phyloP scores from a whole-genome alignment of 352 stramenopile genomes.

The Pythium brassicae region DNA sequence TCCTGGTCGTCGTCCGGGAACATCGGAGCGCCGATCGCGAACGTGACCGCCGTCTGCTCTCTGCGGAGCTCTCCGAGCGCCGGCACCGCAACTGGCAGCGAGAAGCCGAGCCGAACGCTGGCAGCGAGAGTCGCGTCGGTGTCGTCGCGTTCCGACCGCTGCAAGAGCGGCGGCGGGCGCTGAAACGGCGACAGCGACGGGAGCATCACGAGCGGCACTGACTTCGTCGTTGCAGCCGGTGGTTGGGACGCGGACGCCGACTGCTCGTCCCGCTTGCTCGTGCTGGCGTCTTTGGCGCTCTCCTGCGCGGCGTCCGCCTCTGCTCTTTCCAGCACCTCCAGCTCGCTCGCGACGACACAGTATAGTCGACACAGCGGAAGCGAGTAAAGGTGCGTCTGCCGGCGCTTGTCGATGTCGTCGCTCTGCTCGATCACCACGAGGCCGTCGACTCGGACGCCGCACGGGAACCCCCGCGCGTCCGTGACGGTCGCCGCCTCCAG shows the following conservation, averaged over 20 bases:
- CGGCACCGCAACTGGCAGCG: constrained; percentile 11
- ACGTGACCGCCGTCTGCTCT: constrained; percentile 6
- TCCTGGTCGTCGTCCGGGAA: constrained; percentile 19
- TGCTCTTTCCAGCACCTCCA: constrained; percentile 2
- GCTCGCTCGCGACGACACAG: constrained; percentile 1
- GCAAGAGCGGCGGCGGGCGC: not conserved
- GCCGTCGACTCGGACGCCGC: constrained; percentile 13
- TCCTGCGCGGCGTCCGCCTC: not conserved
- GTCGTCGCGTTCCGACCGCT: not conserved
- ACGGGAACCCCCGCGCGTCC: not conserved
- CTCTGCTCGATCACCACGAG: constrained; percentile 16
- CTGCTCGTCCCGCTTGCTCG: not conserved
- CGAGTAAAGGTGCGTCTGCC: constrained; percentile 7
- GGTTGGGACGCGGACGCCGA: not conserved
- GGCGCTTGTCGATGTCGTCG: not conserved
- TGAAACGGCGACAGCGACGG: constrained; percentile 13
- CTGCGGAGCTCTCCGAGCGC: constrained; percentile 10
- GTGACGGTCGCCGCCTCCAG: not conserved
- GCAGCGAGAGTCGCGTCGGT: not conserved
- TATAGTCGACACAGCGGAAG: constrained; percentile 12
- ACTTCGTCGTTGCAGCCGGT: not conserved
- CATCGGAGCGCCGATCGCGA: constrained; percentile 22
- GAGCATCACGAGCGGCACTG: constrained; percentile 13
- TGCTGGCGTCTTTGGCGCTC: not conserved
- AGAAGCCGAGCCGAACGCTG: constrained; percentile 1